Conservation (phyloP, 176 grass and related monocot genomes). For the Thinopyrum elongatum region DNA sequence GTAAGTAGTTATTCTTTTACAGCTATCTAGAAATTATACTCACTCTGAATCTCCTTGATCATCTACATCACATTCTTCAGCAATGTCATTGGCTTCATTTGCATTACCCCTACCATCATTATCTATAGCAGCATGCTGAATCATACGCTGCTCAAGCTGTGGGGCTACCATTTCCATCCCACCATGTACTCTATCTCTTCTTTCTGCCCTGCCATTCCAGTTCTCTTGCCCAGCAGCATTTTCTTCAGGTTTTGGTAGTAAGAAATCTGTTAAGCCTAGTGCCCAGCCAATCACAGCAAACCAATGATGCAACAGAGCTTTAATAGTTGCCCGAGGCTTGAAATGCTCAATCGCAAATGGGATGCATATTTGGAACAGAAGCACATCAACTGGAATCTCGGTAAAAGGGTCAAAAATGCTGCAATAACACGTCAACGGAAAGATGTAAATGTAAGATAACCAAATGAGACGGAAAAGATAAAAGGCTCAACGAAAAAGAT, state of each 20-base stretch:
- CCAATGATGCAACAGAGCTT: constrained; percentile 85
- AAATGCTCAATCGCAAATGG: constrained; percentile 99
- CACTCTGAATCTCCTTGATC: constrained; percentile 93
- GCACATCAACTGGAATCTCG: constrained; percentile 87
- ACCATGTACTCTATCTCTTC: constrained; percentile 64
- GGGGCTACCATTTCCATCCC: constrained; percentile 47
- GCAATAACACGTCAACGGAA: constrained; percentile 22
- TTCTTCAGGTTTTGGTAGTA: constrained; percentile 81
- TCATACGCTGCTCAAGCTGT: constrained; percentile 55
- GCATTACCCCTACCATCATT: constrained; percentile 55
- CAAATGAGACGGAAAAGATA: neutral
- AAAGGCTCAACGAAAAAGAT: neutral
- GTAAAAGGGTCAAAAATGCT: constrained; percentile 98
- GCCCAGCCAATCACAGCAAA: constrained; percentile 90
- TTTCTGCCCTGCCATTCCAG: constrained; percentile 67
- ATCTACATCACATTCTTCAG: constrained; percentile 80
- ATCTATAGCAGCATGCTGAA: constrained; percentile 48
- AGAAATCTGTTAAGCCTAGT: constrained; percentile 79
- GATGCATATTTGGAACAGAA: constrained; percentile 96
- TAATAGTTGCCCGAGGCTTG: constrained; percentile 85
- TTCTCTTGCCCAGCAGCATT: constrained; percentile 70
- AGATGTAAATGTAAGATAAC: constrained; percentile 5
- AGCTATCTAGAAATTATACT: constrained; percentile 31
- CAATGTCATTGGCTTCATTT: constrained; percentile 49
- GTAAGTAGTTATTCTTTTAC: neutral